Conservation (phyloP, 2,329 filamentous ascomycete species). For the Teratosphaeriaceae sp. region DNA sequence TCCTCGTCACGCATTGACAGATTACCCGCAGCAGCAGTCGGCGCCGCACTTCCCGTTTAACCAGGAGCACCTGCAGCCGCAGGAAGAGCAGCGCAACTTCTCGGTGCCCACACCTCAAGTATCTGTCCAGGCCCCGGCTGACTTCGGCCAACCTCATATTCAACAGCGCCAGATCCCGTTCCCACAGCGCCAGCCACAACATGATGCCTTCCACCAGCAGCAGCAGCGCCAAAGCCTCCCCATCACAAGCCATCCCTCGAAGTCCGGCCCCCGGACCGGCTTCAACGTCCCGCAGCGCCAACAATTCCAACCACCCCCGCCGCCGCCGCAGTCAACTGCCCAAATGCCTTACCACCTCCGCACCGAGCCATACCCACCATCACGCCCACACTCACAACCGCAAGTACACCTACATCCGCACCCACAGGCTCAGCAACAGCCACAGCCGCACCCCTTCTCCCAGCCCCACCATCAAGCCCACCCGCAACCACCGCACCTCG, state of each 20-base stretch:
- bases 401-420: background rate
- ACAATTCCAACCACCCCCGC: too few relatives aligned
- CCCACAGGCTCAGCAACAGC: background rate
- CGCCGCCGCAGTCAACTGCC: too few relatives aligned
- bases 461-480: background rate
- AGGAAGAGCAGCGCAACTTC: conserved; percentile 20
- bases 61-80: conserved; percentile 31
- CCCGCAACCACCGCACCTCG: background rate
- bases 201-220: background rate
- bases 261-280: too few relatives aligned
- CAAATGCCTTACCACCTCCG: too few relatives aligned
- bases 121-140: conserved; percentile 5
- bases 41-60: conserved; percentile 45
- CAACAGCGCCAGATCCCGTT: conserved; percentile 15
- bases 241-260: too few relatives aligned
- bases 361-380: too few relatives aligned
- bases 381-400: too few relatives aligned
- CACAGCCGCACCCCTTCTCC: background rate
- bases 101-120: conserved; percentile 11
- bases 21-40: conserved; percentile 40
- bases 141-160: conserved; percentile 12
- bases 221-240: background rate
- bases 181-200: background rate
- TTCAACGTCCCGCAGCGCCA: too few relatives aligned
- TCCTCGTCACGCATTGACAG: conserved; percentile 37